Evolutionary conservation across 164 flowering plant species (phyloP).

Genomic region (Stephania yunnanensis): DNA sequence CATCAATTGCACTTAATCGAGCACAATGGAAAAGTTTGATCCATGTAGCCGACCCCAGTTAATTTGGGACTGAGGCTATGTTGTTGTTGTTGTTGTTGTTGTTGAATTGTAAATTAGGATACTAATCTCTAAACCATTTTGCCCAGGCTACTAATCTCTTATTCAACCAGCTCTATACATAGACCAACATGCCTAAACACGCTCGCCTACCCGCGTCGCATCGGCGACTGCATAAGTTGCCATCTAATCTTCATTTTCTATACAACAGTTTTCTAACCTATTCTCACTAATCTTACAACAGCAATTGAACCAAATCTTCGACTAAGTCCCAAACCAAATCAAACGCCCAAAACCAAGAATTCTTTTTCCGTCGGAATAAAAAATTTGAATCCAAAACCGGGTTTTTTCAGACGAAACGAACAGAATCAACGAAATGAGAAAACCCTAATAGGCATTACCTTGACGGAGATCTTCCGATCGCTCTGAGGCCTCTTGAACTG

Average conservation of each 20-base stretch:
- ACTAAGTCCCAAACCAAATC: background rate
- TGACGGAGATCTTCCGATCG: conserved; percentile 43
- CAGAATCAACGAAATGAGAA: background rate
- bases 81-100: too few relatives aligned
- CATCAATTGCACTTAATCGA: too few relatives aligned
- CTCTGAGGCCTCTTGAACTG: conserved; percentile 53
- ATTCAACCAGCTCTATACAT: background rate
- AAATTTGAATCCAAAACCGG: background rate
- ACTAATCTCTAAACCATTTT: background rate
- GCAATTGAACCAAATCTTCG: background rate
- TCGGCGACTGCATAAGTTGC: too few relatives aligned
- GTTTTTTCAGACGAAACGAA: background rate
- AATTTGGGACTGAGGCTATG: too few relatives aligned
- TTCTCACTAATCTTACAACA: too few relatives aligned
- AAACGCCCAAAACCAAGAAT: background rate
- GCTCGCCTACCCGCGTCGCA: too few relatives aligned
- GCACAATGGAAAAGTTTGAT: too few relatives aligned
- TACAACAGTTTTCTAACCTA: background rate
- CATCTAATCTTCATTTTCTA: too few relatives aligned
- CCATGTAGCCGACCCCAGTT: too few relatives aligned
- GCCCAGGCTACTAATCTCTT: background rate
- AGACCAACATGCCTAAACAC: background rate
- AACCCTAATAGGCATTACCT: conserved; percentile 21
- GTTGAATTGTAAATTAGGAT: too few relatives aligned
- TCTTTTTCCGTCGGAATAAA: background rate